phyloP scores from a whole-genome alignment of 1,284 basidiomycete species.

The Pisolithus thermaeus region DNA sequence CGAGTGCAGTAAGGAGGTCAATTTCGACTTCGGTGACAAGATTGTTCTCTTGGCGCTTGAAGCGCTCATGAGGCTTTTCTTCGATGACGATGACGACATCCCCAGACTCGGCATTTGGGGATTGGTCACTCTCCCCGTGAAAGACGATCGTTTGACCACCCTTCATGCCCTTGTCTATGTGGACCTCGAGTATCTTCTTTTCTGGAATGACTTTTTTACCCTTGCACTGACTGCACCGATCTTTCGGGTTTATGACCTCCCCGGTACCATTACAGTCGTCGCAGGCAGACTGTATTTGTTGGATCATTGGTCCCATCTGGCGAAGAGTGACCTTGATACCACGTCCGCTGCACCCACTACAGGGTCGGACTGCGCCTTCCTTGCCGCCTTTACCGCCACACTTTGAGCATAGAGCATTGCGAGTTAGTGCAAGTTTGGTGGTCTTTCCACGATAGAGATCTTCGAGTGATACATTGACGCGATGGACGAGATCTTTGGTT shows the following conservation, averaged over 20 bases:
- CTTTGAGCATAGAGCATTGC: slow-evolving; percentile 90
- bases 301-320: slow-evolving; percentile 99
- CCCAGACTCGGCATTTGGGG: slow-evolving; percentile 85
- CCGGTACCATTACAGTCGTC: slow-evolving; percentile 90
- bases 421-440: slow-evolving; percentile 94
- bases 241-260: slow-evolving; percentile 92
- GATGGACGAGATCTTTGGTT: slow-evolving; percentile 98
- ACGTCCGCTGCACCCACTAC: slow-evolving; percentile 80
- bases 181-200: slow-evolving; percentile 97
- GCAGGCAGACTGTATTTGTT: slow-evolving; percentile 96
- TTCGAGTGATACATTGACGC: slow-evolving; percentile 92
- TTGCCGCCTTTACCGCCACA: slow-evolving; percentile 98
- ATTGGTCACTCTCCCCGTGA: slow-evolving; percentile 94
- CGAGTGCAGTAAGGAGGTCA: slow-evolving; percentile 91
- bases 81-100: slow-evolving; percentile 98
- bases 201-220: slow-evolving; percentile 95
- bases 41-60: slow-evolving; percentile 93
- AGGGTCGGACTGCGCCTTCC: slow-evolving; percentile 87
- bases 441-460: slow-evolving; percentile 99
- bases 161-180: slow-evolving; percentile 99
- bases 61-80: slow-evolving; percentile 89
- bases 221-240: slow-evolving; percentile 90
- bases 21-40: slow-evolving; percentile 85
- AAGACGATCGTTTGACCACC: slow-evolving; percentile 96
- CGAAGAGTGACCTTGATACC: slow-evolving; percentile 90